A percentile compares a stretch with the other conserved stretches of the same genome.
These are phyloP conservation scores for Trypanosoma avium DNA, from an alignment of 208 protist species.

Conservation along the genomic window DNA sequence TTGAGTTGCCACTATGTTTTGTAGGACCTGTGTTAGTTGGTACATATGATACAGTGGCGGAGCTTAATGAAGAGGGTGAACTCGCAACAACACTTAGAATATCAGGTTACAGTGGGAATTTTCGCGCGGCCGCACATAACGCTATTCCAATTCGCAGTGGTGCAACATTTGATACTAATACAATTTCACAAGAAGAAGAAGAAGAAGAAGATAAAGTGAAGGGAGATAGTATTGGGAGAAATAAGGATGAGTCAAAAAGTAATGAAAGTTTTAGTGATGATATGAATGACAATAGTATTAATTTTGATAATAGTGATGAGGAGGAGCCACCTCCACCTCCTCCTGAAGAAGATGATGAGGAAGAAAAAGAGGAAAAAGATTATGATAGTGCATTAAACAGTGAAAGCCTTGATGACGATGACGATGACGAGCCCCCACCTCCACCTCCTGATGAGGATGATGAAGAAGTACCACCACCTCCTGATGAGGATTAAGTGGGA, in stretches of 20 bases:
- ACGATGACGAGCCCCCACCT: constrained; percentile 1
- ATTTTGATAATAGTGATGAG: neutral
- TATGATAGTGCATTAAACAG: neutral
- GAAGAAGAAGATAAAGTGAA: constrained; percentile 1
- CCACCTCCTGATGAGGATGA: constrained; percentile 1
- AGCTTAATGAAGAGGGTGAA: constrained; percentile 13
- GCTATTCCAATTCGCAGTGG: constrained; percentile 1
- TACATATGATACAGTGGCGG: constrained; percentile 15
- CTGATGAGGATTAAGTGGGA: constrained; percentile 13
- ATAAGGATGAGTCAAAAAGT: constrained; percentile 14
- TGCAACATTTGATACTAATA: neutral
- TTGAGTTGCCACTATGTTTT: constrained; percentile 26
- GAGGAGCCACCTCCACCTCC: constrained; percentile 1
- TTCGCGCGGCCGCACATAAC: constrained; percentile 4
- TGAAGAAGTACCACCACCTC: constrained; percentile 7
- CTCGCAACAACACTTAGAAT: constrained; percentile 16
- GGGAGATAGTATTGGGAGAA: neutral
- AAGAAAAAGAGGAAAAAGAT: neutral
- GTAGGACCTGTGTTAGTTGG: constrained; percentile 25
- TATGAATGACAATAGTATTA: neutral
- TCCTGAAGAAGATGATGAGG: neutral
- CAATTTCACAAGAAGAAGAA: too few relatives aligned
- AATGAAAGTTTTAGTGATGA: neutral
- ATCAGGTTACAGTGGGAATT: constrained; percentile 13
- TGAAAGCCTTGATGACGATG: neutral